phyloP scores from a whole-genome alignment of 2,329 filamentous ascomycete species.

The Phaeosphaeriaceae sp. region DNA sequence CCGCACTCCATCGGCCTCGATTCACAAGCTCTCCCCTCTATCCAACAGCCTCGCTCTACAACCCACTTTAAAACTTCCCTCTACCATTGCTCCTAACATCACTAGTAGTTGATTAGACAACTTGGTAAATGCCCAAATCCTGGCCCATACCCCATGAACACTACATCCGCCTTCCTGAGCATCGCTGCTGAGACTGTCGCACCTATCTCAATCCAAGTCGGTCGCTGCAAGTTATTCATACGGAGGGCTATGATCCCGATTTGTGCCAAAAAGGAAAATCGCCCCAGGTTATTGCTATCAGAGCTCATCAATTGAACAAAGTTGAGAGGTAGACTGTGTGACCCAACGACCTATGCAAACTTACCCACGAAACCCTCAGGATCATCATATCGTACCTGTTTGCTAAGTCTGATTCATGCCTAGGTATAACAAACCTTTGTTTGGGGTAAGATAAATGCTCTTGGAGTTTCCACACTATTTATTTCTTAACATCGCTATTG shows the following conservation, averaged over 20 bases:
- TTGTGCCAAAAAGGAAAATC: too few species aligned
- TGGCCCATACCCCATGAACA: constrained; percentile 15
- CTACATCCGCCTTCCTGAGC: constrained; percentile 17
- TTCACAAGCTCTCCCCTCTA: constrained; percentile 18
- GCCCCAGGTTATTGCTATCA: too few species aligned
- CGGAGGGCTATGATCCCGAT: constrained; percentile 13
- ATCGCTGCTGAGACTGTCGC: constrained; percentile 8
- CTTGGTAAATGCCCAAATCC: constrained; percentile 20
- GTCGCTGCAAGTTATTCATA: constrained; percentile 18
- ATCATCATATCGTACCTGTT: too few species aligned
- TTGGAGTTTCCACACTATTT: too few species aligned
- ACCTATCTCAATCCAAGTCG: constrained; percentile 26
- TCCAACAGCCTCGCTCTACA: constrained; percentile 11
- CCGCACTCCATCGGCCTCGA: constrained; percentile 1
- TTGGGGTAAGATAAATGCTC: too few species aligned
- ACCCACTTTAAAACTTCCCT: constrained; percentile 6
- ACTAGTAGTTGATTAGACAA: constrained; percentile 10
- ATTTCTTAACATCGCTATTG: too few species aligned
- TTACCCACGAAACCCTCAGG: too few species aligned
- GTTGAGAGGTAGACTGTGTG: too few species aligned
- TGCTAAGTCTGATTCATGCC: too few species aligned
- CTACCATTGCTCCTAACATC: constrained; percentile 15
- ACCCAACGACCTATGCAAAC: too few species aligned
- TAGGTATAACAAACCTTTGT: too few species aligned
- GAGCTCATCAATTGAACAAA: too few species aligned